phyloP scores from a whole-genome alignment of 2,329 filamentous ascomycete species.

The Apiospora kogelbergensis region DNA sequence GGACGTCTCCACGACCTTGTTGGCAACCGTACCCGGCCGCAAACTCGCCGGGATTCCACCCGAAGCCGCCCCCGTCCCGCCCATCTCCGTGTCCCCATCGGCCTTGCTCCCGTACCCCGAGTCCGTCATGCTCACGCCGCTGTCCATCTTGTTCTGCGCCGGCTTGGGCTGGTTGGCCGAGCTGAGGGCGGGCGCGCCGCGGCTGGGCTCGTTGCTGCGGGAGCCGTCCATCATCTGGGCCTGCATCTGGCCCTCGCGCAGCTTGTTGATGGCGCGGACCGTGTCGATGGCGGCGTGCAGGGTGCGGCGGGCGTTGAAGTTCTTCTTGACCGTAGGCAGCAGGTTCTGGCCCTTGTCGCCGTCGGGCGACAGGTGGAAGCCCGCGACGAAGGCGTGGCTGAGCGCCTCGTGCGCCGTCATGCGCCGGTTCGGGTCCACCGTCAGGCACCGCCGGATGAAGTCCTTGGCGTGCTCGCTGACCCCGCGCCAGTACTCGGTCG shows the following conservation, averaged over 20 bases:
- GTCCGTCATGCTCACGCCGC: conserved; percentile 43
- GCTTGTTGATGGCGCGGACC: conserved; percentile 69
- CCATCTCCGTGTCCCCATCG: conserved; percentile 46
- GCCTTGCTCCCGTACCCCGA: conserved; percentile 49
- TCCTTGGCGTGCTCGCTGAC: conserved; percentile 84
- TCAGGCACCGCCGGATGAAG: conserved; percentile 90
- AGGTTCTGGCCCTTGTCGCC: conserved; percentile 60
- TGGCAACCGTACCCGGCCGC: conserved; percentile 54
- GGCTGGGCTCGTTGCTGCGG: conserved; percentile 48
- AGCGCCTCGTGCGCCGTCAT: conserved; percentile 87
- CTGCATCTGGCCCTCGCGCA: conserved; percentile 59
- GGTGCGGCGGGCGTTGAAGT: conserved; percentile 69
- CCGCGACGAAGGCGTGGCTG: conserved; percentile 64
- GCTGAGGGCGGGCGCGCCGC: conserved; percentile 34
- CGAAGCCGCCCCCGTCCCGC: conserved; percentile 37
- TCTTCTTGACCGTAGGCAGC: conserved; percentile 70
- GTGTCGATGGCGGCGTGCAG: conserved; percentile 71
- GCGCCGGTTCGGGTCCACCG: conserved; percentile 80
- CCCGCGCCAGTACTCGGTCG: conserved; percentile 93
- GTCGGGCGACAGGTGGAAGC: conserved; percentile 44
- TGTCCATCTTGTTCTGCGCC: conserved; percentile 41
- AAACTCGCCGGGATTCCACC: conserved; percentile 48
- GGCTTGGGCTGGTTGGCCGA: conserved; percentile 23
- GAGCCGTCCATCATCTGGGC: conserved; percentile 61
- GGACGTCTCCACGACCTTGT: conserved; percentile 61